These are phyloP conservation scores for Orbilia quercus DNA, from an alignment of 2,329 filamentous ascomycete species.

Conservation along the genomic window DNA sequence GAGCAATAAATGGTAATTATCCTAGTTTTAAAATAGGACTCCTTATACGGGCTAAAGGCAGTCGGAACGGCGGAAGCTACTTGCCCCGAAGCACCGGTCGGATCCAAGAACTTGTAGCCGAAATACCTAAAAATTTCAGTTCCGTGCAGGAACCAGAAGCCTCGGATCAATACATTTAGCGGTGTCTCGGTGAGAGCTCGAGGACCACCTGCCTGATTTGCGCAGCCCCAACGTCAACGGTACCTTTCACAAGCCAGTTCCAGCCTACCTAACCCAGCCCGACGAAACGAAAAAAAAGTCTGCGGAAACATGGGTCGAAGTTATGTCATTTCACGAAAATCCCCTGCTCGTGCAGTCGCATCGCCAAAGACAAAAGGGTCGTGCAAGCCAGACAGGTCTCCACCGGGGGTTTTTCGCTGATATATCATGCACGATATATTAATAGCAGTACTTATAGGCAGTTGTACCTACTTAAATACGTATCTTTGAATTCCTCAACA, in stretches of 20 bases:
- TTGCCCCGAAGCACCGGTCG: conserved; percentile 16
- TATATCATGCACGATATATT: too few relatives aligned
- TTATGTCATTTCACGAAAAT: conserved; percentile 42
- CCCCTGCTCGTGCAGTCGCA: conserved; percentile 17
- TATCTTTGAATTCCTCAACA: conserved; percentile 18
- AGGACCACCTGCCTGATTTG: conserved; percentile 41
- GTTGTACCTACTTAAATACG: too few relatives aligned
- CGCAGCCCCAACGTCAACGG: conserved; percentile 52
- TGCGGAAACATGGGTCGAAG: conserved; percentile 13
- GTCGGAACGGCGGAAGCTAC: conserved; percentile 15
- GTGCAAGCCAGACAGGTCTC: not conserved
- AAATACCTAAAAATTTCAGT: not conserved
- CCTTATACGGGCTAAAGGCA: not conserved
- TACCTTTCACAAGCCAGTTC: conserved; percentile 51
- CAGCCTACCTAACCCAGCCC: conserved; percentile 4
- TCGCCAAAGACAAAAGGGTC: conserved; percentile 17
- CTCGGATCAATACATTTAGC: conserved; percentile 23
- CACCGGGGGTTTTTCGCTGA: not conserved
- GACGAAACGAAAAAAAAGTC: conserved; percentile 10
- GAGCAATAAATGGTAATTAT: not conserved
- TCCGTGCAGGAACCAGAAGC: not conserved
- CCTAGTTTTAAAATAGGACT: not conserved
- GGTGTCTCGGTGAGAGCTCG: conserved; percentile 10
- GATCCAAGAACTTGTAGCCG: not conserved
- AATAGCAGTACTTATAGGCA: too few relatives aligned